Percentiles rank a stretch among this genome's conserved stretches.
Evolutionary conservation across 768 basidiomycete species (phyloP).

Genomic region (Epithele typhae): DNA sequence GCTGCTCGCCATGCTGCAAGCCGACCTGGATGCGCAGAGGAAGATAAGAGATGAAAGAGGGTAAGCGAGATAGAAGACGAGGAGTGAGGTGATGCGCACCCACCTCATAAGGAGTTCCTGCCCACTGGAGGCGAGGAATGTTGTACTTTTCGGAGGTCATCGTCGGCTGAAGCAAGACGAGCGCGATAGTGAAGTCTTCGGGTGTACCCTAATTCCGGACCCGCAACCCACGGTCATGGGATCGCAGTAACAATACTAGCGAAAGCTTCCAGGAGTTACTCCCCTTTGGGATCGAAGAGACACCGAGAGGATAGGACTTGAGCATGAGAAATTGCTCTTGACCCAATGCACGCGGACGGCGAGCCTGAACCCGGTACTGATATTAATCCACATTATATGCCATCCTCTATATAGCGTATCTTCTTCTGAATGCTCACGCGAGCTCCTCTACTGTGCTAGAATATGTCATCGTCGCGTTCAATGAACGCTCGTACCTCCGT

Average conservation of each 20-base stretch:
- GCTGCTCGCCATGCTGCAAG: constrained; percentile 24
- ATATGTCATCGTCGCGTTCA: constrained; percentile 51
- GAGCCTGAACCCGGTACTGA: background rate
- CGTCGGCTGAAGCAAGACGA: no score
- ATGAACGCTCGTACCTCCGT: constrained; percentile 68
- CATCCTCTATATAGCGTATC: background rate
- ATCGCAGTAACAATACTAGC: no score
- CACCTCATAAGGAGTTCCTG: constrained; percentile 16
- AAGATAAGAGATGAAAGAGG: background rate
- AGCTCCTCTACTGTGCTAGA: constrained; percentile 52
- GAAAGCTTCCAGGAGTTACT: no score
- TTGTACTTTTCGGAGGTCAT: background rate
- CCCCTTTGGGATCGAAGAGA: no score
- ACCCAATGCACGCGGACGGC: no score
- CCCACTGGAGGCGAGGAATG: constrained; percentile 3
- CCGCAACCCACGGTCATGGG: constrained; percentile 5
- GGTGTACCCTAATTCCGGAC: no score
- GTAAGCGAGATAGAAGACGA: background rate
- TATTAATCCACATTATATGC: constrained; percentile 1
- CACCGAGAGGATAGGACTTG: no score
- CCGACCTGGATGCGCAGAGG: constrained; percentile 23
- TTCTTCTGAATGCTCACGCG: constrained; percentile 32
- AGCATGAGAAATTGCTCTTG: background rate
- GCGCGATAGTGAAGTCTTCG: no score
- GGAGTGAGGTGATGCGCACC: background rate